Percentiles rank a stretch among this genome's conserved stretches.
Conservation (phyloP, 495 filamentous ascomycete species). For the Annulohypoxylon moriforme region DNA sequence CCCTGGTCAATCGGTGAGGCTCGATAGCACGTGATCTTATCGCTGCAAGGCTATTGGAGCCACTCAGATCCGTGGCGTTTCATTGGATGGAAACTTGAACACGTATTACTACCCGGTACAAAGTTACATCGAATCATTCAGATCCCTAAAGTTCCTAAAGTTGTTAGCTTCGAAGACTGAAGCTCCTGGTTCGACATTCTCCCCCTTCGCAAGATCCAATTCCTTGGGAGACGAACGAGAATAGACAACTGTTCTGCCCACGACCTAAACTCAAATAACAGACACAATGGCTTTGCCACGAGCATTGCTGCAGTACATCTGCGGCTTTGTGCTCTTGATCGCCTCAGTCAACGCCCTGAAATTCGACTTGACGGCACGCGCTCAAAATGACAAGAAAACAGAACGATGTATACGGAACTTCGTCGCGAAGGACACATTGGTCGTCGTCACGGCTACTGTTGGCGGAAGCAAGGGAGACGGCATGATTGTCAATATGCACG, state of each 20-base stretch:
- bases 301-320: constrained; percentile 57
- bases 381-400: constrained; percentile 68
- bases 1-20: constrained; percentile 15
- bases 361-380: constrained; percentile 86
- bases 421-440: constrained; percentile 89
- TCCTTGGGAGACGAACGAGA: constrained; percentile 18
- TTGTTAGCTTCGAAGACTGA: constrained; percentile 18
- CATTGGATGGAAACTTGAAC: constrained; percentile 47
- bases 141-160: constrained; percentile 34
- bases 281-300: constrained; percentile 52
- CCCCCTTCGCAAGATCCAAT: constrained; percentile 23
- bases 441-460: constrained; percentile 96
- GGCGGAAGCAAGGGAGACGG: constrained; percentile 89
- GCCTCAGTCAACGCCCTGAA: constrained; percentile 81
- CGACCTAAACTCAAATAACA: constrained; percentile 10
- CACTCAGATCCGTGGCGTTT: background rate
- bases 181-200: constrained; percentile 18
- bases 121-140: constrained; percentile 24
- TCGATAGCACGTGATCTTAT: constrained; percentile 22
- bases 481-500: constrained; percentile 93
- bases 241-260: background rate
- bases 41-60: constrained; percentile 27
- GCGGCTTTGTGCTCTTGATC: constrained; percentile 63
- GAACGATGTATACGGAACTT: constrained; percentile 98
- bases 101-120: constrained; percentile 42